These are phyloP conservation scores for Taphrina confusa DNA, from an alignment of 1,139 yeast genomes.

Conservation along the genomic window DNA sequence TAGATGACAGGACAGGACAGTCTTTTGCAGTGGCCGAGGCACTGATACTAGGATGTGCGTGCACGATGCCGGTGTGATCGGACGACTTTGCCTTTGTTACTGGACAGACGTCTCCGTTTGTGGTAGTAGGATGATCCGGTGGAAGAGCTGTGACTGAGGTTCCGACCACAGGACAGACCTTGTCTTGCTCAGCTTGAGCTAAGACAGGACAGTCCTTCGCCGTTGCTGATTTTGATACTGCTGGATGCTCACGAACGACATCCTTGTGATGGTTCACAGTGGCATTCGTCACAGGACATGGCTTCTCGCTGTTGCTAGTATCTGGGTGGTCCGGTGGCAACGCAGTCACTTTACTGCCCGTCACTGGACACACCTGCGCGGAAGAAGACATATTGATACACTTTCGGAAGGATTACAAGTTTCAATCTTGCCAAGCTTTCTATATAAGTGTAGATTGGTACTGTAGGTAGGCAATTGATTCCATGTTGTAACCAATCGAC, in stretches of 20 bases:
- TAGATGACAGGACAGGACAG: constrained; percentile 19
- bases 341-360: constrained; percentile 17
- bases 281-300: constrained; percentile 32
- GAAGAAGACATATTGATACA: constrained; percentile 1
- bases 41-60: constrained; percentile 9
- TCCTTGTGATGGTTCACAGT: constrained; percentile 22
- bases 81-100: constrained; percentile 28
- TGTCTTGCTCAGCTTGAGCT: constrained; percentile 14
- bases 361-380: constrained; percentile 23
- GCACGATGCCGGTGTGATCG: constrained; percentile 21
- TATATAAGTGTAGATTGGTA: no score
- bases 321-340: constrained; percentile 29
- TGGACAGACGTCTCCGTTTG: constrained; percentile 22
- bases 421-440: no score
- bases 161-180: constrained; percentile 32
- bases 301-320: constrained; percentile 15
- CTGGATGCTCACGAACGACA: constrained; percentile 24
- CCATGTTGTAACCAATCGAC: no score
- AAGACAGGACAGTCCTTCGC: constrained; percentile 33
- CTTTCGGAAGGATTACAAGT: no score
- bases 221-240: constrained; percentile 10
- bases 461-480: no score
- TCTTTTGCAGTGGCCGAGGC: constrained; percentile 12
- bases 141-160: constrained; percentile 21
- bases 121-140: constrained; percentile 22